Evolutionary conservation across 192 early-diverging fungal species (phyloP), one percentile per base, ranked within the genome.

Genomic region (Podochytrium sp.): DNA sequence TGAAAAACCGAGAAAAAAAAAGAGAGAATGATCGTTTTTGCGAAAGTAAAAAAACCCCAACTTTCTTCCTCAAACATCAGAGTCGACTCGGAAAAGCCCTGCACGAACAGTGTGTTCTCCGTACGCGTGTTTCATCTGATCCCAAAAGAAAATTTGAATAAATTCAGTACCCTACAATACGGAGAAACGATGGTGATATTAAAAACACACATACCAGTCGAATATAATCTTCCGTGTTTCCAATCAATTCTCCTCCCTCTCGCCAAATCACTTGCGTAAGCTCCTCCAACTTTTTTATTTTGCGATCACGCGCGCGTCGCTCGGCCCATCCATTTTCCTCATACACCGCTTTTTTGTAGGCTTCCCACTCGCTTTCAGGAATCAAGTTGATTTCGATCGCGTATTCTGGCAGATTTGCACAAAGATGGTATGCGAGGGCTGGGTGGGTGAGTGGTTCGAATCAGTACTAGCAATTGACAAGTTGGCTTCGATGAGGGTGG

Each of bases 371-470:
- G 7, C 39, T 25, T 5, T 16, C 57, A 27, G 70, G 55, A 3
- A 61, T 47, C 38, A 33, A 10, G 41, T 43, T 61, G 14, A 72
- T 61, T 58, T 72, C 70, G 55, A 72, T 60, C 10, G 27, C 16
- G 57, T 61, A 72, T 2, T 72, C 39, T 47, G 70, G 56, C 16
- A 72, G 58, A 57, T 72, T 72, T 14, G 70, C 39, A 12, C 27
- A 29, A n/a, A 72, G 43, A 34, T 72, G 70, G 35, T 72, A 61
- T 18, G 57, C 70, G 0, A 72, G 55, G 18, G 70, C 70, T 72
- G 33, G n/a, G n/a, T n/a, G n/a, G n/a, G n/a, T n/a, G n/a, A n/a
- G n/a, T n/a, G n/a, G n/a, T n/a, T n/a, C n/a, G n/a, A 25, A 35
- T 16, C 10, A 38, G 37, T 18, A 10, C 27, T 18, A 56, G 53